Percentiles rank a stretch among this genome's conserved stretches.
Evolutionary conservation across 2,329 filamentous ascomycete genomes (phyloP).

Genomic region (Ophiostoma montium): DNA sequence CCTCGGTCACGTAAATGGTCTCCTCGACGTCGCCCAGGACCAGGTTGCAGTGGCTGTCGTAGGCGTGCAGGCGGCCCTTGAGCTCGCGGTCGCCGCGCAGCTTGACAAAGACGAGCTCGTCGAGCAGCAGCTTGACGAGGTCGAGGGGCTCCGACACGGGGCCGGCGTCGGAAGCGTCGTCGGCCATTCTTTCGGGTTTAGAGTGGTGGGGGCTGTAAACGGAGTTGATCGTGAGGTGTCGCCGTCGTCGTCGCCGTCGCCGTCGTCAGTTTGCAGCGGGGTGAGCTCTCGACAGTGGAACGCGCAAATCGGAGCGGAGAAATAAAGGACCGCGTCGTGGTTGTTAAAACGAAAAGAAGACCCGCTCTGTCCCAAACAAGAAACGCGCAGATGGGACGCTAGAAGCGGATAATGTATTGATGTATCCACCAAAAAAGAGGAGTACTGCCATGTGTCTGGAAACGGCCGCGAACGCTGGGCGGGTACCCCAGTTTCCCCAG

Average conservation of each 20-base stretch:
- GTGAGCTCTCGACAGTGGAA: too few relatives aligned
- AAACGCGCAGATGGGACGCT: too few relatives aligned
- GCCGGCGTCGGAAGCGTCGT: conserved; percentile 58
- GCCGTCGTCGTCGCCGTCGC: background rate
- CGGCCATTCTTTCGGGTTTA: conserved; percentile 44
- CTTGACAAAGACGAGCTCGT: conserved; percentile 96
- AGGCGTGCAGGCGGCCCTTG: conserved; percentile 89
- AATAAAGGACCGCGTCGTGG: too few relatives aligned
- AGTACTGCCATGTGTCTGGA: too few relatives aligned
- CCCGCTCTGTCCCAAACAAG: too few relatives aligned
- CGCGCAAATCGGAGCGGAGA: too few relatives aligned
- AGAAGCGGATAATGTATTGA: too few relatives aligned
- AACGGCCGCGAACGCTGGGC: too few relatives aligned
- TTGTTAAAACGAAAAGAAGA: too few relatives aligned
- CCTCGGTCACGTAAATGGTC: conserved; percentile 87
- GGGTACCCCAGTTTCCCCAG: too few relatives aligned
- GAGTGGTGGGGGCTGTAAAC: background rate
- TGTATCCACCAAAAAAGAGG: too few relatives aligned
- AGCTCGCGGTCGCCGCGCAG: conserved; percentile 89
- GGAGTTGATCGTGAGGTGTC: background rate
- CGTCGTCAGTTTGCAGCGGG: background rate
- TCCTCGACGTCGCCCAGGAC: conserved; percentile 94
- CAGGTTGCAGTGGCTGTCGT: conserved; percentile 96
- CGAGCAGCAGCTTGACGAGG: conserved; percentile 82
- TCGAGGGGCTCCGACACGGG: conserved; percentile 86